phyloP scores from a whole-genome alignment of 108 stramenopile species.

The Nannochloropsis oceanica region DNA sequence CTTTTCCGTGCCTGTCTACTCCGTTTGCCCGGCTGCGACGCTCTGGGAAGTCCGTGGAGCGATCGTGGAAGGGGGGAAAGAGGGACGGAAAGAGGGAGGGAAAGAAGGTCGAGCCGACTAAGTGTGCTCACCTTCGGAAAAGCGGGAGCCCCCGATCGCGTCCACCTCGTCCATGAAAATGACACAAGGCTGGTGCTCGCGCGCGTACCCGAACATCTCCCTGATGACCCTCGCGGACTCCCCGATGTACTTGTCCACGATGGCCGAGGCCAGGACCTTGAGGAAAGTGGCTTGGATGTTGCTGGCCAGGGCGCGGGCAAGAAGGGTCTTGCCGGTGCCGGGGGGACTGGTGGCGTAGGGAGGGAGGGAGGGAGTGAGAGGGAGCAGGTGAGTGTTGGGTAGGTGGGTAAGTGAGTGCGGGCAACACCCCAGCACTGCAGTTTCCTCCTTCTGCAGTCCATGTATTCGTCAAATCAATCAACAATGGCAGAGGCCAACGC shows the following conservation, averaged over 20 bases:
- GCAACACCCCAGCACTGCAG: too few relatives aligned
- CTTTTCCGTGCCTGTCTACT: too few relatives aligned
- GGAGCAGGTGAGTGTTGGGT: background rate
- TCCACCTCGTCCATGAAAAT: conserved; percentile 99
- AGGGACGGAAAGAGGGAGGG: background rate
- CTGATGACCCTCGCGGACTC: conserved; percentile 94
- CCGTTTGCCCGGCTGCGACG: too few relatives aligned
- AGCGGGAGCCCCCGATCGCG: conserved; percentile 92
- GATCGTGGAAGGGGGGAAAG: background rate
- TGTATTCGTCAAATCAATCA: too few relatives aligned
- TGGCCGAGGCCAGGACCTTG: conserved; percentile 81
- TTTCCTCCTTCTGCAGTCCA: too few relatives aligned
- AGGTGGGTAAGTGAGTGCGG: too few relatives aligned
- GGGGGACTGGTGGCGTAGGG: conserved; percentile 65
- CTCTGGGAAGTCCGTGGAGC: too few relatives aligned
- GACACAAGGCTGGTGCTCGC: conserved; percentile 89
- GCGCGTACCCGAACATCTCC: conserved; percentile 97
- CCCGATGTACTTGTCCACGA: conserved; percentile 99
- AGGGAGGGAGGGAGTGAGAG: conserved; percentile 47
- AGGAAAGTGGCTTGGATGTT: conserved; percentile 93
- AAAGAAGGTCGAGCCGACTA: too few relatives aligned
- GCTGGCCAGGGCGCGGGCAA: conserved; percentile 84
- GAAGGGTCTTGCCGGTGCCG: conserved; percentile 80
- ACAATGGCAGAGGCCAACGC: too few relatives aligned
- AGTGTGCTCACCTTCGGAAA: conserved; percentile 59